Base-by-base conservation (phyloP, 495 filamentous ascomycete species). In the Aspergillus ellipticus region DNA sequence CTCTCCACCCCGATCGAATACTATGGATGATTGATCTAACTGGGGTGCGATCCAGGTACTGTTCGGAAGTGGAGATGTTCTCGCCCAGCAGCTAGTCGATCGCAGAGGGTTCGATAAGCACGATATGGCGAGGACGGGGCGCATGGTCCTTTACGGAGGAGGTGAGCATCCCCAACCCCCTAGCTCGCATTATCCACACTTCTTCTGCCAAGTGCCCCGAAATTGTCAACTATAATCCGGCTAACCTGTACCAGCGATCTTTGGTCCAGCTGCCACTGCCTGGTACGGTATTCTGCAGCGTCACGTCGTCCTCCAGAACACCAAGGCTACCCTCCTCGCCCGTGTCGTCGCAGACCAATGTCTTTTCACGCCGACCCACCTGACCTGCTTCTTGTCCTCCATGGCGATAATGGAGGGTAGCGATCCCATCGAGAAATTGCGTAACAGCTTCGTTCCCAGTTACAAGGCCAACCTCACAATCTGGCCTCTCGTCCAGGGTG, bases 11-110 rank as follows among this genome's bases (percentile, higher is more conserved):
- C n/a, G n/a, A n/a, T 52, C 10, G 6, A 4, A 41, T 39, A 35
- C 26, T 6, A 4, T 35, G 15, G n/a, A 11, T 13, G 8, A 21
- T 15, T 19, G 8, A 24, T 19, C 52, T 47, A 19, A 54, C 42
- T 16, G 11, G 3, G 20, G 10, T 35, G n/a, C 13, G 13, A 19
- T 19, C 15, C 41, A 88, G 85, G 71, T 96, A 48, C 84, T 98
- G 53, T 98, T 97, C 69, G 92, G 87, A 35, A 85, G 90, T 16
- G 94, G 94, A 57, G 94, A 98, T 72, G 77, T 87, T 51, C 82
- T 96, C 51, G 90, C 94, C n/a, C 94, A 98, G 65, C 94, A 98
- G 71, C 79, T 75, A n/a, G 89, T 98, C 50, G 94, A 97, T 73
- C 85, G 83, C 66, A 82, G 78, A 61, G 92, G 92, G 31, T 56